Conservation (phyloP, 352 stramenopile genomes). For the Globisporangium alternatum region DNA sequence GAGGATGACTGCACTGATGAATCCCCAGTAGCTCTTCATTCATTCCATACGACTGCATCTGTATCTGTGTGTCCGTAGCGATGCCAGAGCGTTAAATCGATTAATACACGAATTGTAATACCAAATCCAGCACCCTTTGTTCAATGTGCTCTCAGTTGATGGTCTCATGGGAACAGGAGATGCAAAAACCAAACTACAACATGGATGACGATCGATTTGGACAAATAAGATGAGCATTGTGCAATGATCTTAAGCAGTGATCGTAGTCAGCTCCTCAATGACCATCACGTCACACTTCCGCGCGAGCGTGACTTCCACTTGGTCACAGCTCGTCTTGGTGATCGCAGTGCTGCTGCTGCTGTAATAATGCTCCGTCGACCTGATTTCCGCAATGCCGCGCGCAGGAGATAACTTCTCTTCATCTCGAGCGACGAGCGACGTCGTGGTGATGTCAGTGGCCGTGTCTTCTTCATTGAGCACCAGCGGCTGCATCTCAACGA, state of each 20-base stretch:
- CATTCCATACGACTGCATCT: background rate
- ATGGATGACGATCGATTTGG: background rate
- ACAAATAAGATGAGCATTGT: background rate
- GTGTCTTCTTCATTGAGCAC: background rate
- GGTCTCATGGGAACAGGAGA: background rate
- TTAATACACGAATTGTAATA: background rate
- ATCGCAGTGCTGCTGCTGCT: background rate
- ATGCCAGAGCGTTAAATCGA: background rate
- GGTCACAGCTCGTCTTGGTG: conserved; percentile 5
- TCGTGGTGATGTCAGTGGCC: background rate
- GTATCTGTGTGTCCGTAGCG: background rate
- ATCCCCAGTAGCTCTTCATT: background rate
- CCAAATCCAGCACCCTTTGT: background rate
- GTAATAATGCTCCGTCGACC: background rate
- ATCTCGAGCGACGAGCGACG: background rate
- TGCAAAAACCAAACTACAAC: background rate
- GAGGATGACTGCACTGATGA: conserved; percentile 77
- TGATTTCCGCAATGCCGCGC: background rate
- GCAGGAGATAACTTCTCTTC: too few species aligned
- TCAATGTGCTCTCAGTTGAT: background rate
- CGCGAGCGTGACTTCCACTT: conserved; percentile 15
- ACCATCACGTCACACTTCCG: background rate
- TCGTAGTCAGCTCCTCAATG: background rate
- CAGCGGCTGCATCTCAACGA: background rate
- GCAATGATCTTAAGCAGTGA: background rate